Evolutionary conservation across 2,329 filamentous ascomycete genomes (phyloP), one percentile per base, ranked within the genome.

Genomic region (Aspergillus japonicus): DNA sequence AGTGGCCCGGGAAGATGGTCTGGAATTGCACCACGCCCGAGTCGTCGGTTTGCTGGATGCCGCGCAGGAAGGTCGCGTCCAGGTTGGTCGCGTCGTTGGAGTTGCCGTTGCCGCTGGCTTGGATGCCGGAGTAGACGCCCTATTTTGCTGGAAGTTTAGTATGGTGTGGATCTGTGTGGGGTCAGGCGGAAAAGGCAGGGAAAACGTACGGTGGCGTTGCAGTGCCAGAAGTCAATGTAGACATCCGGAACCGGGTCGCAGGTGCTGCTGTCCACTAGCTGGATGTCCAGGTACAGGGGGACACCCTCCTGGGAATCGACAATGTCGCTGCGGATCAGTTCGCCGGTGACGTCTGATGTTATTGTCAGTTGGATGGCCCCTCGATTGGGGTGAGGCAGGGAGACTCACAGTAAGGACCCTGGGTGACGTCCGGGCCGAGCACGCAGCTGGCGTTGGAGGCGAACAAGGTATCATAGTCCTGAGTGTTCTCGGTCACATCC

Each of bases 351-450:
- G 50, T 73, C 69, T 71, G 26, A 29, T 8, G 12, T 29, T 7
- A 29, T 11, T 19, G 10, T 44, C 42, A 54, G 50, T n/a, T 19
- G 7, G 7, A 50, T 16, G 23, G 21, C 5, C 8, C 1, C 29
- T 16, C 16, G 0, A 19, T 12, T 12, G 16, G 5, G 6, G 7
- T 8, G 6, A 44, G 6, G 16, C 39, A 47, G 33, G 26, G n/a
- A 12, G 1, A 52, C 66, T 42, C 14, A 71, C 68, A 85, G 72
- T 83, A 85, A 24, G 83, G 82, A 0, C 82, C 82, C 66, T 83
- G 75, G 2, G 78, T 83, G 19, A 80, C 78, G 67, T 84, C 82
- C 0, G 82, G 81, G 16, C 75, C 79, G 35, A 84, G 71, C 23
- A 83, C 71, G 61, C 82, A 84, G n/a, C 78, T 57, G 65, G 73